Evolutionary conservation across 2,329 filamentous ascomycete genomes (phyloP), one percentile per base, ranked within the genome.

Genomic region (Fonsecaea multimorphosa): DNA sequence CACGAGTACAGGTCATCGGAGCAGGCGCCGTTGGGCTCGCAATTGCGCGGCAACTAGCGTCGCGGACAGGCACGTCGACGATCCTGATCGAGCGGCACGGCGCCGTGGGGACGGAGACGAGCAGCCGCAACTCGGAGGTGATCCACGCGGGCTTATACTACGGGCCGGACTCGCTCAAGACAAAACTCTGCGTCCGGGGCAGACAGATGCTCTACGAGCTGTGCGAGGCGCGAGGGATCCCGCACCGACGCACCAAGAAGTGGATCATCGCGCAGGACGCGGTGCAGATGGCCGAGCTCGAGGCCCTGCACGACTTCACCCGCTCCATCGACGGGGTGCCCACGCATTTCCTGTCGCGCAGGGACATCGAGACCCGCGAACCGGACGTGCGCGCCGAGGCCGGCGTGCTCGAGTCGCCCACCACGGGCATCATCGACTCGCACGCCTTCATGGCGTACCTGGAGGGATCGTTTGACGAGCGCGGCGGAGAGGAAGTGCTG

Each of bases 261-360:
- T 97, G 94, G 93, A 91, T 98, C 73, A 91, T 98, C 1, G 94
- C 94, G 0, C 95, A 98, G 80, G 90, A 88, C 59, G 83, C 83
- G 1, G 80, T 79, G 54, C 91, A 98, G 80, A 84, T 86, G 75
- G 83, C 81, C n/a, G 87, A 86, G 1, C 81, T 79, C 51, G 66
- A 78, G 1, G 81, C 82, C 51, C 76, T 87, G 0, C 84, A 88
- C 73, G 76, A 80, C 1, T 85, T 86, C 67, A 82, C 86, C 1
- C 78, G 79, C 51, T 74, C 75, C 6, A 81, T 89, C 51, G 63
- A 68, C 44, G 63, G 67, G 38, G 89, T 96, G 0, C 91, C 92
- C 0, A 90, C 89, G 38, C 82, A 87, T 7, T 95, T 92, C 80
- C 79, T 98, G 1, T 76, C 83, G 1, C 74, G 75, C 1, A 81